These are phyloP conservation scores for Penicillium egyptiacum DNA, from an alignment of 495 filamentous ascomycete genomes.

Conservation along the genomic window DNA sequence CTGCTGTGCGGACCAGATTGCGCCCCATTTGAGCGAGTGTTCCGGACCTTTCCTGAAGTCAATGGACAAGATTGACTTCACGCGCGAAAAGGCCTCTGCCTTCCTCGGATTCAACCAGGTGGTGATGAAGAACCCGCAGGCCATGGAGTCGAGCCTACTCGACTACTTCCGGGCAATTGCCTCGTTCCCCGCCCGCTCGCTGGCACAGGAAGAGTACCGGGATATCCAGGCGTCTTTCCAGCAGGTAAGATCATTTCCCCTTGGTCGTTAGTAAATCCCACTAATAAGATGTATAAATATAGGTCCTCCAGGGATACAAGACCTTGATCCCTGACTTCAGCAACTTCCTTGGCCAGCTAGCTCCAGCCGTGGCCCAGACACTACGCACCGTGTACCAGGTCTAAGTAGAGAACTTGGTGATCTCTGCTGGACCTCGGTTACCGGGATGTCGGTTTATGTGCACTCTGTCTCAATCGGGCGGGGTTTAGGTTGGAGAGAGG, in stretches of 20 bases:
- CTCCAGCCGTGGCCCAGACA: constrained; percentile 60
- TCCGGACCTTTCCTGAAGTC: constrained; percentile 77
- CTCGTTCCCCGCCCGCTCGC: constrained; percentile 61
- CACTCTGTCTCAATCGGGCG: not conserved
- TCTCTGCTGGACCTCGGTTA: not conserved
- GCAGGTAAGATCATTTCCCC: constrained; percentile 37
- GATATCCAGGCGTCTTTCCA: constrained; percentile 54
- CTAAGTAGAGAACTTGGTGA: constrained; percentile 21
- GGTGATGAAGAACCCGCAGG: constrained; percentile 82
- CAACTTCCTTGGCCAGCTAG: constrained; percentile 70
- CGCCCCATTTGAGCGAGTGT: constrained; percentile 77
- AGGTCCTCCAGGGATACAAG: constrained; percentile 83
- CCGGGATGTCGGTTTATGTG: not conserved
- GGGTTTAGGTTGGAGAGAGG: not conserved
- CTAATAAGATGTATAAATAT: constrained; percentile 15
- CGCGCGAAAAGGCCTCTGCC: constrained; percentile 92
- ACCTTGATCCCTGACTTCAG: constrained; percentile 82
- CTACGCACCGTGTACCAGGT: constrained; percentile 48
- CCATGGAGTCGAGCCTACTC: constrained; percentile 81
- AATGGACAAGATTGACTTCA: constrained; percentile 81
- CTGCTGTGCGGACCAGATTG: constrained; percentile 72
- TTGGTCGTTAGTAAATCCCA: no score
- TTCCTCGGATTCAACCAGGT: constrained; percentile 86
- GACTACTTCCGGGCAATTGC: constrained; percentile 87
- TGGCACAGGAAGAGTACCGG: constrained; percentile 51